phyloP scores from a whole-genome alignment of 805 yeast species.

The Yamadazyma nakazawae region DNA sequence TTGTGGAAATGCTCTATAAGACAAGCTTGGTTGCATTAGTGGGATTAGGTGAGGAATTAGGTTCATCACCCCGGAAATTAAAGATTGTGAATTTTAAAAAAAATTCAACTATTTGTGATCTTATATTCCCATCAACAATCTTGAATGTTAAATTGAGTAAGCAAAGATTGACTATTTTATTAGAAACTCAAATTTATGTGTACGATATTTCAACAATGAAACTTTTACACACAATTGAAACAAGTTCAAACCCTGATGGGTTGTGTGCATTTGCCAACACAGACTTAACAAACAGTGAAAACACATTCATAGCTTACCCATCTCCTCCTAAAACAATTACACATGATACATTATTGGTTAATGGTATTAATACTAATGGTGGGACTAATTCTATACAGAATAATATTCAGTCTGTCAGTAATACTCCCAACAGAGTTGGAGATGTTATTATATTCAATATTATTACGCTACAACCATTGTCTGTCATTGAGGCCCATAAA shows the following conservation, averaged over 20 bases:
- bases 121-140: conserved; percentile 41
- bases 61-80: conserved; percentile 74
- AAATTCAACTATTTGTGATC: conserved; percentile 41
- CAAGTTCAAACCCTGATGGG: conserved; percentile 46
- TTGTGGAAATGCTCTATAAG: conserved; percentile 86
- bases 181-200: conserved; percentile 44
- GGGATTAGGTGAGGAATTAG: conserved; percentile 69
- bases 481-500: conserved; percentile 84
- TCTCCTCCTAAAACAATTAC: conserved; percentile 63
- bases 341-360: conserved; percentile 40
- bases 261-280: conserved; percentile 54
- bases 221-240: conserved; percentile 43
- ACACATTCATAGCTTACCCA: conserved; percentile 66
- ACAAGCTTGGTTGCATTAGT: conserved; percentile 85
- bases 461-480: conserved; percentile 65
- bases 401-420: conserved; percentile 39
- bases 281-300: conserved; percentile 27
- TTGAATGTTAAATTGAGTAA: conserved; percentile 37
- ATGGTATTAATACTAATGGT: conserved; percentile 40
- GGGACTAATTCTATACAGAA: conserved; percentile 38
- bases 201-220: conserved; percentile 41
- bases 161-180: conserved; percentile 31
- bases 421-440: conserved; percentile 51
- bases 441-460: conserved; percentile 81
- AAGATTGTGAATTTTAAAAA: conserved; percentile 82